Evolutionary conservation across 23 red algal species (phyloP), one percentile per base, ranked within the genome.

Genomic region (Gracilaria gracilis): DNA sequence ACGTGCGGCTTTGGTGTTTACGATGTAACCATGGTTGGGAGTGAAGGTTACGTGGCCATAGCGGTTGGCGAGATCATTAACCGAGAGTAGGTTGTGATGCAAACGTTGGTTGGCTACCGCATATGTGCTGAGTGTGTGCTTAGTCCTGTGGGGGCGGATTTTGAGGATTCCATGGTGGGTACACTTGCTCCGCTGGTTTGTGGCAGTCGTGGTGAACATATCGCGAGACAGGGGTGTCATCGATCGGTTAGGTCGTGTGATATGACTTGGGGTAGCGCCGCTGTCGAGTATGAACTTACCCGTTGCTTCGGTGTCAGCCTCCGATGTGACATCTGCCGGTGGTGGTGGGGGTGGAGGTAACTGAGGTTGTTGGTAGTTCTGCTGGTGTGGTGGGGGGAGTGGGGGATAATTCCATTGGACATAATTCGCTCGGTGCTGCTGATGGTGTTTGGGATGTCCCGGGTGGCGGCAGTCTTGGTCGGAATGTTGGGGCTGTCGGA

Each of bases 101-200:
- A 80, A 9, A 24, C 12, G 27, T 24, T 23, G n/a, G 48, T 80
- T 80, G 49, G 54, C 39, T 23, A 80, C 76, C 15, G 76, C 76
- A 28, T 80, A 25, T 15, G 76, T 80, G 42, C 16, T 8, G n/a
- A 58, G 20, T 33, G 13, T 6, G 51, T 15, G 51, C 12, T n/a
- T 80, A 80, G 8, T 80, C 76, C 54, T 54, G 76, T 55, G n/a
- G 48, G 54, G 9, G 8, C 54, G n/a, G 49, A 80, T 29, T n/a
- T 20, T 38, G 49, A 80, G n/a, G 29, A 37, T 57, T 58, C 76
- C 76, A 80, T 35, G 36, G 76, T 80, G 54, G 49, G 76, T 57
- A 35, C 76, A 80, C 32, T 23, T 80, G 39, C 28, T 80, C 76
- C 39, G 76, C 44, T 80, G 76, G 35, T 80, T 29, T 11, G 76